phyloP scores from a whole-genome alignment of 2,329 filamentous ascomycete genomes.

The Colletotrichum costaricense region DNA sequence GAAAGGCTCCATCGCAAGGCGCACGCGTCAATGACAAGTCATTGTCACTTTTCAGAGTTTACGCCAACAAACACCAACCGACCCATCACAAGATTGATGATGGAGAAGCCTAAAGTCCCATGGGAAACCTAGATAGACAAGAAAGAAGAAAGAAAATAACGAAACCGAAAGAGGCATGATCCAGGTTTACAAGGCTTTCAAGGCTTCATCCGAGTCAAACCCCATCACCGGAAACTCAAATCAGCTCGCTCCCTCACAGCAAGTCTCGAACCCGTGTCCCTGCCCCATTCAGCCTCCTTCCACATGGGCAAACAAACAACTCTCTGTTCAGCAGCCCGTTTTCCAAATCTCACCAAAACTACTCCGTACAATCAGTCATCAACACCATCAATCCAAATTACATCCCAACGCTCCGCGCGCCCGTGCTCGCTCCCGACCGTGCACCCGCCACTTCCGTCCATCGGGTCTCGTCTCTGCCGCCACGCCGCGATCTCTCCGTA shows the following conservation, averaged over 20 bases:
- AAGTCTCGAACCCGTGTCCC: background rate
- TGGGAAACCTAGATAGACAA: no score
- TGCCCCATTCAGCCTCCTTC: background rate
- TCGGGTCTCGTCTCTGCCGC: background rate
- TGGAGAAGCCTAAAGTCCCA: background rate
- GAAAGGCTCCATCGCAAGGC: background rate
- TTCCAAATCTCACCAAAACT: background rate
- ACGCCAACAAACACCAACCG: background rate
- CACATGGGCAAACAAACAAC: background rate
- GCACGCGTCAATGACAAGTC: background rate
- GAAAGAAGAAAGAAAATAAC: background rate
- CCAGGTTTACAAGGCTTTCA: background rate
- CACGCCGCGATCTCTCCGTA: background rate
- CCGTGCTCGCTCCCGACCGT: background rate
- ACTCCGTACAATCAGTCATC: background rate
- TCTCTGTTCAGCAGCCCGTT: background rate
- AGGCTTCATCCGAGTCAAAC: background rate
- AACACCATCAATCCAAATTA: background rate
- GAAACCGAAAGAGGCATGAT: background rate
- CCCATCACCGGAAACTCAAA: background rate
- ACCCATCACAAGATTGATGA: background rate
- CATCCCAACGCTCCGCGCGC: background rate
- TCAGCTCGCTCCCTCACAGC: background rate
- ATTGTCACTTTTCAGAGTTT: background rate
- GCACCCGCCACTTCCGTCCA: background rate